Base-by-base conservation (phyloP, 1,139 yeast species). In the Saccharomyces hybrid region DNA sequence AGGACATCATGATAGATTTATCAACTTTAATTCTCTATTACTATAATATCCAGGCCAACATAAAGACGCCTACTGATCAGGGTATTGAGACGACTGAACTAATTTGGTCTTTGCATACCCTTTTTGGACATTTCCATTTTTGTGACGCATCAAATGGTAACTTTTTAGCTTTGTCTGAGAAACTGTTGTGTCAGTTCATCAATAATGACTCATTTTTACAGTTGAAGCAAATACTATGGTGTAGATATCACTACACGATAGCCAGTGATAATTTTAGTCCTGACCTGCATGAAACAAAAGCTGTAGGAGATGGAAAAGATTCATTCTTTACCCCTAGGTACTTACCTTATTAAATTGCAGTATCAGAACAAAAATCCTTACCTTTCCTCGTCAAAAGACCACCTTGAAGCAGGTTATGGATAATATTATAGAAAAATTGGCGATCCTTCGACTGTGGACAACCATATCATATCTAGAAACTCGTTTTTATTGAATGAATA, bases 361-460 rank as follows among this genome's bases (percentile, higher is more conserved):
- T 78, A 83, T 57, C 73, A 76, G 21, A 76, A 77, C 52, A 80
- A 78, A 55, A 84, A 83, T 59, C 87, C 95, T 0, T 69, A 86
- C 9, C 73, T 80, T 7, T 71, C 75, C 16, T 71, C 76, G 2
- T 82, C 84, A 0, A 73, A 73, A 69, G 48, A 82, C 86, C 60
- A 81, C 82, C 14, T 96, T 91, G 51, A 88, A 90, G 59, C 75
- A 75, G 14, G 81, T 87, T 1, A 71, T 93, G 42, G 98, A 91
- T 60, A 80, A 76, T 46, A 78, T 91, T 51, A 82, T 82, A 59
- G 88, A 84, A 16, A 86, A 0, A 71, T 90, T 31, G 96, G 95
- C 0, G 85, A 82, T 50, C 88, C 90, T 0, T 78, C 78, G 44
- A 77, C 74, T 2, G 71, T 78, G 19, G 60, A 63, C n/a, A 75